Evolutionary conservation across 768 basidiomycete genomes (phyloP), one percentile per base, ranked within the genome.

Genomic region (Lactarius hengduanensis): DNA sequence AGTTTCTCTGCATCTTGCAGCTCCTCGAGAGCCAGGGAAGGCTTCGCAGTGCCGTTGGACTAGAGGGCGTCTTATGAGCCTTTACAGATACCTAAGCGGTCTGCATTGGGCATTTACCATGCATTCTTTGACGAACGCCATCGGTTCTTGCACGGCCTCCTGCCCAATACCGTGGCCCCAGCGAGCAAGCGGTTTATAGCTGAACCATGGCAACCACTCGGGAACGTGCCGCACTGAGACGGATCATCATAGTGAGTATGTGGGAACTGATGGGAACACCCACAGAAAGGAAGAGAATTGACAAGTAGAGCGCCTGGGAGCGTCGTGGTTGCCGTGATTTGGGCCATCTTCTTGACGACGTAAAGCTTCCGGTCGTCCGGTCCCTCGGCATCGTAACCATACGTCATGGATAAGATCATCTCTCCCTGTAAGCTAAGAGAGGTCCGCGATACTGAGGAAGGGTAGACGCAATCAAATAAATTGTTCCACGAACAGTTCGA

Each of bases 141-240:
- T 56, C 4, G 59, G 64, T 3, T 22, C 26, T 45, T n/a, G n/a
- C 18, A 65, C 32, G 20, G 55, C 59, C 22, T 61, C 54, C 11
- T 28, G 9, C 26, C 64, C 50, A 4, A 61, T 28, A n/a, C 18
- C 7, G 16, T 61, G 20, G 30, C 64, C 64, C 26, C 1, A 10
- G 2, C 64, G 59, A 5, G 54, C 53, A 20, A 65, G 59, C 4
- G 59, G 64, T 22, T 65, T 56, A 9, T 65, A 65, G 34, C 64
- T 65, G 8, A 65, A 16, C 64, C 64, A 65, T 0, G 64, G n/a
- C 1, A 65, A 22, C 59, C 64, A 65, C 43, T 60, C 59, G 6
- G 64, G 64, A 18, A 65, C 36, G 54, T 65, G 13, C 9, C 34
- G 38, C 8, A 64, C 66, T 67, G n/a, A 20, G 11, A 32, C 16